Base-by-base conservation (phyloP, 495 filamentous ascomycete species). In the Hypoxylon trugodes region DNA sequence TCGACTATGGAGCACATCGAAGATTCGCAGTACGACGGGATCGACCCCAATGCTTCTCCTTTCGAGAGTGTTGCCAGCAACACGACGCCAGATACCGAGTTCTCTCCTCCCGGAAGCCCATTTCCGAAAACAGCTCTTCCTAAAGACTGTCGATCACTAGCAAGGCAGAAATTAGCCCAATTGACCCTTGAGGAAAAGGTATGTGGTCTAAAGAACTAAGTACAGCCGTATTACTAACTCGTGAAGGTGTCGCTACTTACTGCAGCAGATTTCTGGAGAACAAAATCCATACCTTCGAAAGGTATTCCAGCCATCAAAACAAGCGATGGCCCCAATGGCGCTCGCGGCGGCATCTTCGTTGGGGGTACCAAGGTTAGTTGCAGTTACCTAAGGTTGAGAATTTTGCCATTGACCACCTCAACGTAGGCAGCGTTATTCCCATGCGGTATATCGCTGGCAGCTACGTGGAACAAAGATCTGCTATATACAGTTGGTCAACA, bases 201-300 rank as follows among this genome's bases (percentile, higher is more conserved):
- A 64, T 42, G 69, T 45, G 7, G 32, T 24, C 30, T 24, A 8
- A 10, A 3, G 13, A 38, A 25, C 3, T 25, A 35, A 40, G 19
- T 21, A 16, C 21, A 7, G 18, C 42, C 36, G 48, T 35, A 43
- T 49, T 32, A 37, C 66, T 79, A 63, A 78, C 65, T 59, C 12
- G 7, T 8, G 35, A 51, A 87, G 85, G 77, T 87, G 33, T 84
- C 84, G 6, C 75, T 88, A 21, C 70, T 88, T 5, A 80, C 84
- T 26, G 90, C 87, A 32, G 84, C 84, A 42, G 90, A 92, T 69
- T 91, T 92, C 73, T 93, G 90, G 90, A 86, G 90, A 48, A 92
- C 89, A 1, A 86, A 82, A 28, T 69, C 87, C 0, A 83, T 94
- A 37, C 83, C 85, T 6, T 81, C 84, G 13, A 85, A 90, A 59